These are phyloP conservation scores for Leccinum boreale DNA, from an alignment of 768 basidiomycete species.

Conservation along the genomic window DNA sequence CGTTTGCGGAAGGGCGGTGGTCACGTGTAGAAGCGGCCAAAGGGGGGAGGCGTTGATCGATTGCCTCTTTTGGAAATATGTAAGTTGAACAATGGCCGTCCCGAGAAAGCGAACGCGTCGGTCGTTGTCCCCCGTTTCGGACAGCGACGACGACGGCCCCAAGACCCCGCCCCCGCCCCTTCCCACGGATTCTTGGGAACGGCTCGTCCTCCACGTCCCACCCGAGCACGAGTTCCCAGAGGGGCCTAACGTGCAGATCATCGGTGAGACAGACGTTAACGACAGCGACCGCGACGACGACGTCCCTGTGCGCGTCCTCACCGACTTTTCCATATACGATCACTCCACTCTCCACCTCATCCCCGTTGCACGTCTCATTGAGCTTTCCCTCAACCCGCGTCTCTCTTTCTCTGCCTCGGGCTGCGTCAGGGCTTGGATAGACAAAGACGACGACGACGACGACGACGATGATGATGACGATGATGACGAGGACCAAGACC, in stretches of 20 bases:
- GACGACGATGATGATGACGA: slow-evolving; percentile 23
- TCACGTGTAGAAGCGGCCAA: slow-evolving; percentile 13
- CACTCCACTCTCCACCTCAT: slow-evolving; percentile 36
- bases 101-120: slow-evolving; percentile 26
- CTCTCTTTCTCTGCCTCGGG: slow-evolving; percentile 36
- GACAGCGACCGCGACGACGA: slow-evolving; percentile 30
- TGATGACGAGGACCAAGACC: slow-evolving; percentile 22
- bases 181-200: slow-evolving; percentile 2
- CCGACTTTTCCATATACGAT: slow-evolving; percentile 54
- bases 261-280: slow-evolving; percentile 38
- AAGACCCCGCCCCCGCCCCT: slow-evolving; percentile 8
- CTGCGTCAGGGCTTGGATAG: slow-evolving; percentile 37
- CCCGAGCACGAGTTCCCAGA: slow-evolving; percentile 37
- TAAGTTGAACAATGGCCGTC: slow-evolving; percentile 17
- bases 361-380: slow-evolving; percentile 38
- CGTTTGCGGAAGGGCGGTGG: background rate
- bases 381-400: slow-evolving; percentile 21
- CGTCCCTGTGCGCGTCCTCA: slow-evolving; percentile 55
- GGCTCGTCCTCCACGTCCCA: slow-evolving; percentile 11
- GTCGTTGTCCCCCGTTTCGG: slow-evolving; percentile 14
- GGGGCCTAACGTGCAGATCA: slow-evolving; percentile 39
- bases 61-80: slow-evolving; percentile 1
- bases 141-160: slow-evolving; percentile 16
- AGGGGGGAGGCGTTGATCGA: background rate
- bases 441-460: slow-evolving; percentile 30